Conservation (phyloP, 2,329 filamentous ascomycete genomes). For the Fusarium napiforme region DNA sequence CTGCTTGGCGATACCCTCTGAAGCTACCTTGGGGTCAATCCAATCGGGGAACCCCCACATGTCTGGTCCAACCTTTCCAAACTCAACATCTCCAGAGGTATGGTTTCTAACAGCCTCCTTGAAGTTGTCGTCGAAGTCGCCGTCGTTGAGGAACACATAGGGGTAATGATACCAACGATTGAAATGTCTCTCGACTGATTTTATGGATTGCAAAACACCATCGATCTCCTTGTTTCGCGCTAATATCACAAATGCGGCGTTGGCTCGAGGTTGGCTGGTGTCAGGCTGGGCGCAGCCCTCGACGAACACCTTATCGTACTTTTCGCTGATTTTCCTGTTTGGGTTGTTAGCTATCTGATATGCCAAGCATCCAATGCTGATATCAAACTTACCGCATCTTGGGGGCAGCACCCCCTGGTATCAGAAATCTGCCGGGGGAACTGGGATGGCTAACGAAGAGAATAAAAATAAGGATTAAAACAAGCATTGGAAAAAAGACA, state of each 20-base stretch:
- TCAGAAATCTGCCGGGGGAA: constrained; percentile 82
- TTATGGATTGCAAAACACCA: constrained; percentile 94
- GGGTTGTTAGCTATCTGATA: constrained; percentile 28
- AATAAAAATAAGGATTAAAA: constrained; percentile 89
- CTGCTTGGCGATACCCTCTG: constrained; percentile 96
- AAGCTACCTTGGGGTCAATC: constrained; percentile 92
- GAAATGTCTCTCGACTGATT: constrained; percentile 98
- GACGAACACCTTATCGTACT: constrained; percentile 96
- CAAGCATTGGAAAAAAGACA: constrained; percentile 89
- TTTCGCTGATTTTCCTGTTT: constrained; percentile 91
- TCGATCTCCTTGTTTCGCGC: constrained; percentile 96
- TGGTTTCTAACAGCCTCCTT: constrained; percentile 89
- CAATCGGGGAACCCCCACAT: constrained; percentile 99
- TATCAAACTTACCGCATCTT: constrained; percentile 78
- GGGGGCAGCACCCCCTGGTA: constrained; percentile 88
- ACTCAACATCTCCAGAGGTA: constrained; percentile 88
- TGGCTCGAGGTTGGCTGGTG: constrained; percentile 82
- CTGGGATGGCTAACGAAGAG: constrained; percentile 90
- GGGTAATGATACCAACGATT: constrained; percentile 99
- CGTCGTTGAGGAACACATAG: constrained; percentile 98
- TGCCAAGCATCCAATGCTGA: not conserved
- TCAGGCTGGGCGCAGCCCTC: constrained; percentile 88
- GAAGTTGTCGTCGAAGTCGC: constrained; percentile 95
- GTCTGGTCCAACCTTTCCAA: constrained; percentile 87
- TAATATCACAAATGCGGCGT: constrained; percentile 94